phyloP scores from a whole-genome alignment of 2,329 filamentous ascomycete genomes.

The Aureobasidium melanogenum region DNA sequence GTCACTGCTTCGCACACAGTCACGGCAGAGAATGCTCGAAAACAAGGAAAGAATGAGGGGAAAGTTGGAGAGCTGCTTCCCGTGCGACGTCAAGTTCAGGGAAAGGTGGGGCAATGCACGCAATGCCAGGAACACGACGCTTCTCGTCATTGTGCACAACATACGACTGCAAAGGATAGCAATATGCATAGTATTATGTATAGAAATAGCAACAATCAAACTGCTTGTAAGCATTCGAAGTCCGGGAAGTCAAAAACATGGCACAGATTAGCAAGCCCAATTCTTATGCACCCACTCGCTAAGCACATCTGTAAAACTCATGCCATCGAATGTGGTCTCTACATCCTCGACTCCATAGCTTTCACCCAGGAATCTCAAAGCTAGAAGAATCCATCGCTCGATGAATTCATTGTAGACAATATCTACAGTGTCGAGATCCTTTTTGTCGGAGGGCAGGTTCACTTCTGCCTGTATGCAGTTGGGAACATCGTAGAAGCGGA shows the following conservation, averaged over 20 bases:
- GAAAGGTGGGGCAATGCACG: constrained; percentile 1
- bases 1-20: not conserved
- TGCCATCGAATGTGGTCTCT: constrained; percentile 42
- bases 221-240: not conserved
- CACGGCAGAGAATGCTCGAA: not conserved
- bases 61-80: not conserved
- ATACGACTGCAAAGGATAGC: too few species aligned
- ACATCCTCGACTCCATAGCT: constrained; percentile 44
- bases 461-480: constrained; percentile 71
- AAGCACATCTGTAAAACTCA: constrained; percentile 49
- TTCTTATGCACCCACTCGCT: constrained; percentile 50
- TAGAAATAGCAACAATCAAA: not conserved
- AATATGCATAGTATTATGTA: not conserved
- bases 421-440: constrained; percentile 58
- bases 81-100: not conserved
- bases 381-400: constrained; percentile 67
- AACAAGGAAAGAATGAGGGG: not conserved
- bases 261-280: constrained; percentile 37
- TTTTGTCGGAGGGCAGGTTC: constrained; percentile 45
- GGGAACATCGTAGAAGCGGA: constrained; percentile 68
- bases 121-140: not conserved
- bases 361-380: constrained; percentile 54
- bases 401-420: constrained; percentile 90
- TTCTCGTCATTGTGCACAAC: too few species aligned
- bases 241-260: not conserved